These are phyloP conservation scores for Tuber borchii DNA, from an alignment of 495 filamentous ascomycete species.

Conservation along the genomic window DNA sequence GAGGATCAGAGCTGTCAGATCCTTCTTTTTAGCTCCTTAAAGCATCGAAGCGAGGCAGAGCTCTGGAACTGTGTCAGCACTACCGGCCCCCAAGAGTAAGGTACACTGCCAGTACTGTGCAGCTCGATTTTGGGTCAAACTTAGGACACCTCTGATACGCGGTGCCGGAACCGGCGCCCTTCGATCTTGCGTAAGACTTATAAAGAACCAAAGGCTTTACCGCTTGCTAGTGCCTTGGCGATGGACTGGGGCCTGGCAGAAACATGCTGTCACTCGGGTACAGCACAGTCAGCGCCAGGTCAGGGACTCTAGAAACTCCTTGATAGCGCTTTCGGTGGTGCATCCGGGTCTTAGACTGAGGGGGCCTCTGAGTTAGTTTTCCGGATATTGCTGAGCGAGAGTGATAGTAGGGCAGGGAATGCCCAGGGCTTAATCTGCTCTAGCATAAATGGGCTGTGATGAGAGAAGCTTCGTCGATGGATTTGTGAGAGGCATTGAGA, in stretches of 20 bases:
- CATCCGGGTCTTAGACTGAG: not conserved
- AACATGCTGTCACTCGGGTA: not conserved
- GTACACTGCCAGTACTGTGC: not conserved
- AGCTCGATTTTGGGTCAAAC: not conserved
- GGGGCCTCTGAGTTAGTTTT: not conserved
- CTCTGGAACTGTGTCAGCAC: not conserved
- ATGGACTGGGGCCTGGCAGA: not conserved
- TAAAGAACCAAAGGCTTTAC: not conserved
- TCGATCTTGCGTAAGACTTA: not conserved
- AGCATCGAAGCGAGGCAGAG: not conserved
- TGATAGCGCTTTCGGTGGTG: not conserved
- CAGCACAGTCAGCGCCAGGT: too few relatives aligned
- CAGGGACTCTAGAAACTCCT: not conserved
- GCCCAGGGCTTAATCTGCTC: not conserved
- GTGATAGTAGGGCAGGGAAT: not conserved
- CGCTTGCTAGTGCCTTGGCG: not conserved
- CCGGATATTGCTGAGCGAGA: not conserved
- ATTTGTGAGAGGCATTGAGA: not conserved
- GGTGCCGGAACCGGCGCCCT: not conserved
- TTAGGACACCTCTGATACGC: not conserved
- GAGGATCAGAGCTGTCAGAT: not conserved
- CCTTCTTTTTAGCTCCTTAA: not conserved
- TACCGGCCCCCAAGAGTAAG: not conserved
- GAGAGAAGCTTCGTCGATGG: not conserved
- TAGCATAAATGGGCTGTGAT: not conserved